Base-by-base conservation (phyloP, 2,329 filamentous ascomycete genomes). In the Cadophora luteo-olivacea region DNA sequence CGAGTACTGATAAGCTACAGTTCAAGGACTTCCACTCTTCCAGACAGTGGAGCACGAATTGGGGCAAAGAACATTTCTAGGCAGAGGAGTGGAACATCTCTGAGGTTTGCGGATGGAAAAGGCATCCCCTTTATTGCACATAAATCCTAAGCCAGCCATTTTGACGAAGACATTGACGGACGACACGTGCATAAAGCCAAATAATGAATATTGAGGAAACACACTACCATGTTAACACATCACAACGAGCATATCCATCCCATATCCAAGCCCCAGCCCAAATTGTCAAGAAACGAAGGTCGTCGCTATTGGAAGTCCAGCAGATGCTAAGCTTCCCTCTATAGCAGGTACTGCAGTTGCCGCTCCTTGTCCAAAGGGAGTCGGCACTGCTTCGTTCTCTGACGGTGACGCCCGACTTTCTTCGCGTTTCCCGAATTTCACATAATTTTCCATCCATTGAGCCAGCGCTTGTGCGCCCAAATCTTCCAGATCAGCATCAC, bases 31-130 rank as follows among this genome's bases (percentile, higher is more conserved):
- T 22, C 69, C 69, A 9, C 55, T 70, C 11, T 72, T 72, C 58
- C 70, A 72, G 49, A 70, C 70, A 4, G 69, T 72, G 12, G 69
- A 72, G 38, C 61, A 60, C 9, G 70, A 72, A 52, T 58, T 70
- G 38, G 69, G 69, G 1, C 29, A 65, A 22, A 68, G 67, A 54
- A 72, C 69, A 14, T 72, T 61, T 45, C 38, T 72, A 22, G 70
- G 70, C 3, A 55, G 70, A 41, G 70, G 69, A 5, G 19, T 69
- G 16, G 67, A 72, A 61, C 64, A 67, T 32, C 24, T 70, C 12
- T 68, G 22, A n/a, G n/a, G n/a, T n/a, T n/a, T n/a, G n/a, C n/a
- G n/a, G n/a, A n/a, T n/a, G n/a, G n/a, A n/a, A n/a, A n/a, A n/a
- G n/a, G n/a, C n/a, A n/a, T n/a, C n/a, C n/a, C n/a, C n/a, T n/a